Evolutionary conservation across 2,329 filamentous ascomycete species (phyloP).

Genomic region (Exophiala alcalophila): DNA sequence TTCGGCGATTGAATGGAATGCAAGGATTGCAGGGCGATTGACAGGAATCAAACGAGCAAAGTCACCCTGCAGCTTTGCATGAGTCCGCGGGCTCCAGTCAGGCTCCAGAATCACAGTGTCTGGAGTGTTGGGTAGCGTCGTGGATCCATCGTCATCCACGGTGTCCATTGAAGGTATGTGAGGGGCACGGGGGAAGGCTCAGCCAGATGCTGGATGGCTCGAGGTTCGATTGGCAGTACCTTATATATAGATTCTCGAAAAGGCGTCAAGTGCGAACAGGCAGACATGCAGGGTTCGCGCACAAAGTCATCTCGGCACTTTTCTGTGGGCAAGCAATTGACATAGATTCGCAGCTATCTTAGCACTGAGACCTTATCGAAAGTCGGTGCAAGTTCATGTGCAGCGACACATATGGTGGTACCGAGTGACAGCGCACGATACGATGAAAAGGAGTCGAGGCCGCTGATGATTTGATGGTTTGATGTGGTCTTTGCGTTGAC

Average conservation of each 20-base stretch:
- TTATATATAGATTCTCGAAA: slow-evolving; percentile 11
- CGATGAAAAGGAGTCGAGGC: too few species aligned
- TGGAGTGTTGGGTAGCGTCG: slow-evolving; percentile 8
- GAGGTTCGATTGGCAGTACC: too few species aligned
- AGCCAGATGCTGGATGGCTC: background rate
- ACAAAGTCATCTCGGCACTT: too few species aligned
- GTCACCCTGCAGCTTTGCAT: slow-evolving; percentile 13
- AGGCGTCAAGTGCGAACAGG: slow-evolving; percentile 10
- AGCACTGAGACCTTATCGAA: too few species aligned
- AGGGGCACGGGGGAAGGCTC: background rate
- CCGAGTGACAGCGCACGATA: too few species aligned
- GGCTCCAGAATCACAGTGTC: slow-evolving; percentile 12
- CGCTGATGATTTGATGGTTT: too few species aligned
- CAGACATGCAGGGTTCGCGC: too few species aligned
- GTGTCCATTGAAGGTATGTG: slow-evolving; percentile 5
- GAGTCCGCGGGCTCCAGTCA: slow-evolving; percentile 9
- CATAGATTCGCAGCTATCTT: too few species aligned
- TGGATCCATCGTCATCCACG: slow-evolving; percentile 1
- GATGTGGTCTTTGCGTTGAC: too few species aligned
- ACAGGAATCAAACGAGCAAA: slow-evolving; percentile 16
- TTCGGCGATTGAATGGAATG: slow-evolving; percentile 15
- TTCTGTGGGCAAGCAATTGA: too few species aligned
- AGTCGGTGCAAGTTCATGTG: too few species aligned
- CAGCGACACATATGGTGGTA: too few species aligned
- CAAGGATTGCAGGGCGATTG: slow-evolving; percentile 15